Evolutionary conservation across 2,329 filamentous ascomycete genomes (phyloP).

Genomic region (Neopestalotiopsis rosae): DNA sequence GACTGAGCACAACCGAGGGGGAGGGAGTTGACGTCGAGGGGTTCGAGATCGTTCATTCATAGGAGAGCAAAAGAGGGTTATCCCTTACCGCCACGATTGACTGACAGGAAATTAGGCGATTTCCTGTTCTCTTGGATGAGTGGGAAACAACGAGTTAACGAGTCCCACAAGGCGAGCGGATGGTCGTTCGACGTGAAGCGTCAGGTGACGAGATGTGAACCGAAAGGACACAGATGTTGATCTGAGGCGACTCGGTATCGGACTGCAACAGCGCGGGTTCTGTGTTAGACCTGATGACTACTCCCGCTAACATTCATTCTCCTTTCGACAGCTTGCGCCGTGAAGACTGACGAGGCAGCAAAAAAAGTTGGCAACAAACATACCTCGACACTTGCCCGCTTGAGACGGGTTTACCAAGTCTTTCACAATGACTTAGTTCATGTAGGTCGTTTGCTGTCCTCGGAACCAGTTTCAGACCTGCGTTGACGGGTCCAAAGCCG

Average conservation of each 20-base stretch:
- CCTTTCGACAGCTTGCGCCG: background rate
- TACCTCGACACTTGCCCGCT: slow-evolving; percentile 40
- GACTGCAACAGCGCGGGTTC: slow-evolving; percentile 39
- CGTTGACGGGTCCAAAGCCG: slow-evolving; percentile 36
- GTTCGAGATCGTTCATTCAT: background rate
- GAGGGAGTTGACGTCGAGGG: background rate
- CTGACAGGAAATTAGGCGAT: slow-evolving; percentile 53
- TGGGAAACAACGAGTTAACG: slow-evolving; percentile 69
- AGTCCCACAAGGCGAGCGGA: slow-evolving; percentile 58
- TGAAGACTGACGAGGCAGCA: background rate
- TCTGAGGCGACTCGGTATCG: slow-evolving; percentile 45
- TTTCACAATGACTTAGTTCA: slow-evolving; percentile 31
- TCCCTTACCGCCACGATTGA: slow-evolving; percentile 60
- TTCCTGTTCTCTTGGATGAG: slow-evolving; percentile 45
- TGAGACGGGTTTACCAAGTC: slow-evolving; percentile 25
- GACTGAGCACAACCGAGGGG: slow-evolving; percentile 25
- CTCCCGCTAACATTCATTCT: background rate
- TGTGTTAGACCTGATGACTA: background rate
- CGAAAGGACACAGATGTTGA: slow-evolving; percentile 30
- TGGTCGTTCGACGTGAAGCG: slow-evolving; percentile 45
- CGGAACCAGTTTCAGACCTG: slow-evolving; percentile 40
- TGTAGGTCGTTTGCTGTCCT: slow-evolving; percentile 39
- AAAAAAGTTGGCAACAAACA: slow-evolving; percentile 22
- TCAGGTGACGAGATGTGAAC: slow-evolving; percentile 43
- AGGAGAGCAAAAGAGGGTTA: slow-evolving; percentile 25